Percentiles rank a stretch among this genome's conserved stretches.
Evolutionary conservation across 768 basidiomycete species (phyloP).

Genomic region (Hirschioporus abietinus): DNA sequence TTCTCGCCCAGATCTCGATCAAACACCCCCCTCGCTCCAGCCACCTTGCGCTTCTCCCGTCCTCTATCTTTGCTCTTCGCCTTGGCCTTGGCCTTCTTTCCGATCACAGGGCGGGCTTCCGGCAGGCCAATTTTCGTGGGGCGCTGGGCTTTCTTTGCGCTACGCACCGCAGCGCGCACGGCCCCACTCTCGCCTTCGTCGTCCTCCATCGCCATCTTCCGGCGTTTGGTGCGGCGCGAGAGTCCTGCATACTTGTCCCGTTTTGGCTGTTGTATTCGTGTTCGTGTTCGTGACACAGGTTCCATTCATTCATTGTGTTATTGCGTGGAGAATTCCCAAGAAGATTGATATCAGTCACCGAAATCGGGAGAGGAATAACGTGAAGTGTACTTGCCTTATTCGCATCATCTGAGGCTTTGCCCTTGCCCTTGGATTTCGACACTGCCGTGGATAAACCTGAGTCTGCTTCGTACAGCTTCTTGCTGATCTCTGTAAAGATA

Average conservation of each 20-base stretch:
- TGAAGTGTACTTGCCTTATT: constrained; percentile 25
- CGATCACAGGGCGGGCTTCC: constrained; percentile 28
- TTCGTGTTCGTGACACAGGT: not conserved
- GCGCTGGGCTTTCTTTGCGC: constrained; percentile 74
- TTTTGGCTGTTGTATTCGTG: constrained; percentile 45
- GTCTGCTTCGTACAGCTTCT: constrained; percentile 63
- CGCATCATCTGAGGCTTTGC: constrained; percentile 32
- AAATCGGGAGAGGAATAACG: constrained; percentile 1
- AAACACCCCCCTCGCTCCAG: constrained; percentile 35
- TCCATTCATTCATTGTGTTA: not conserved
- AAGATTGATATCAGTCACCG: not conserved
- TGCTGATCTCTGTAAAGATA: constrained; percentile 57
- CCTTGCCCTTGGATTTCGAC: constrained; percentile 22
- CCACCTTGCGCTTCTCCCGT: constrained; percentile 17
- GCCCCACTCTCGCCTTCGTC: constrained; percentile 58
- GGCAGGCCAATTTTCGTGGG: constrained; percentile 71
- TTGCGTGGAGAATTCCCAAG: constrained; percentile 1
- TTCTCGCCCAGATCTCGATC: constrained; percentile 54
- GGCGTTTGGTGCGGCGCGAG: constrained; percentile 80
- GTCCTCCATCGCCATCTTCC: constrained; percentile 81
- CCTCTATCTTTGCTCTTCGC: constrained; percentile 19
- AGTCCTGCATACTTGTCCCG: constrained; percentile 78
- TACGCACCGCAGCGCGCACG: constrained; percentile 73
- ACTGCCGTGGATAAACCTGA: constrained; percentile 23
- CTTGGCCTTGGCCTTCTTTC: constrained; percentile 31